Base-by-base conservation (phyloP, 2,329 filamentous ascomycete genomes). In the Botryosphaeria dothidea region DNA sequence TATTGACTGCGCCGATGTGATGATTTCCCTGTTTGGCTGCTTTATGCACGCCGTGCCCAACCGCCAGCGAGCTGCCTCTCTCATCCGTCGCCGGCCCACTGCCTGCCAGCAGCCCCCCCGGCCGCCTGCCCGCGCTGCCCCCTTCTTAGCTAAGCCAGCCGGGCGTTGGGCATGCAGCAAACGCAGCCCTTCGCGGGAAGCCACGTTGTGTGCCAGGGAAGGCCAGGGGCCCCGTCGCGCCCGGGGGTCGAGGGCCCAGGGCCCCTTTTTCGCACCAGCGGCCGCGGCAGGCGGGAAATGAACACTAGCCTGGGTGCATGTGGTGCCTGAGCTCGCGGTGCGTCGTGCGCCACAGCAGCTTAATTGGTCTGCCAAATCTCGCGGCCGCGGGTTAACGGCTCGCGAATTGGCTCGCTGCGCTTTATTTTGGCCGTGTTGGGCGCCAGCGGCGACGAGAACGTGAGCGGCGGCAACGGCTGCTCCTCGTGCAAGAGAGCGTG, bases 141-240 rank as follows among this genome's bases (percentile, higher is more conserved):
- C n/a, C 54, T 13, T 41, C 46, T 54, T 63, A 43, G 41, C 34
- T 43, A 51, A 63, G 45, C 45, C 23, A 46, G 45, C 29, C 61
- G 52, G 29, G 48, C 36, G 54, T 34, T 45, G 52, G 52, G 36
- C 54, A 21, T 34, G 54, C 54, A 25, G 54, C 56, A 60, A 46
- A 60, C 38, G 56, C 38, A 60, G 49, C 56, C 56, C 56, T 46
- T 63, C 48, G 41, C 38, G 61, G 61, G 61, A 54, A 64, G 61
- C 61, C 61, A 64, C 61, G 61, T 64, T 64, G 48, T 64, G 36
- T 23, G 43, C 38, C 61, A 64, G 61, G 61, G 61, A 64, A 64
- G 21, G 19, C 46, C 23, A 48, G 46, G 31, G 52, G 36, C n/a
- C 15, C 27, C 21, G 54, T 34, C 11, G 38, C 9, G 17, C 17